Percentiles rank a stretch among this genome's conserved stretches.
Conservation (phyloP, 2,329 filamentous ascomycete species). For the Pseudocercospora crystallina region DNA sequence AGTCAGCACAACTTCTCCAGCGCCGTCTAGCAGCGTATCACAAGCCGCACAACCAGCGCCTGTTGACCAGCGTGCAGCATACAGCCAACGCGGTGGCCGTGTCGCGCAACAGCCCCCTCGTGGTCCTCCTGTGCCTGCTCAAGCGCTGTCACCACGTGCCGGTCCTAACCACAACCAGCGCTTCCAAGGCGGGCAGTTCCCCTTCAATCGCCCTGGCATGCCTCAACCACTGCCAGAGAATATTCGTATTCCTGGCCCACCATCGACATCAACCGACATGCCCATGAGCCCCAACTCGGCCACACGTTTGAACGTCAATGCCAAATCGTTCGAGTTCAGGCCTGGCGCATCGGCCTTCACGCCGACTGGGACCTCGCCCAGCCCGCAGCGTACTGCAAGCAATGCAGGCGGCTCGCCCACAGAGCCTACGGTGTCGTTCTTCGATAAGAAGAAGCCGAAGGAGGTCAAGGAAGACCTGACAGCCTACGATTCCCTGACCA, state of each 20-base stretch:
- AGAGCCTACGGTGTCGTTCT: constrained; percentile 26
- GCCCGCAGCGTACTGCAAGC: constrained; percentile 48
- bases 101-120: too few species aligned
- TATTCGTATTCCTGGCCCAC: constrained; percentile 60
- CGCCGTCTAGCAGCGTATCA: constrained; percentile 15
- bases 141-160: too few species aligned
- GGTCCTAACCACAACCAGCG: too few species aligned
- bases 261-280: constrained; percentile 8
- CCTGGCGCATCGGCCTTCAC: constrained; percentile 79
- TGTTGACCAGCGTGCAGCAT: constrained; percentile 8
- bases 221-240: constrained; percentile 59
- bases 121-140: too few species aligned
- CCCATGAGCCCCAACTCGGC: constrained; percentile 55
- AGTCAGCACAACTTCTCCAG: constrained; percentile 24
- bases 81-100: constrained; percentile 6
- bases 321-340: constrained; percentile 80
- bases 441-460: constrained; percentile 44
- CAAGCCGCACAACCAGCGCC: background rate
- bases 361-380: constrained; percentile 73
- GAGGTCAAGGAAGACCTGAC: constrained; percentile 60
- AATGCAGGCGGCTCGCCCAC: constrained; percentile 25
- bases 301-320: constrained; percentile 61
- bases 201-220: background rate
- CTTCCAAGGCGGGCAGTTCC: background rate
- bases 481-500: constrained; percentile 61